These are phyloP conservation scores for Glebionis coronaria DNA, from an alignment of 129 eudicot genomes.

Conservation along the genomic window DNA sequence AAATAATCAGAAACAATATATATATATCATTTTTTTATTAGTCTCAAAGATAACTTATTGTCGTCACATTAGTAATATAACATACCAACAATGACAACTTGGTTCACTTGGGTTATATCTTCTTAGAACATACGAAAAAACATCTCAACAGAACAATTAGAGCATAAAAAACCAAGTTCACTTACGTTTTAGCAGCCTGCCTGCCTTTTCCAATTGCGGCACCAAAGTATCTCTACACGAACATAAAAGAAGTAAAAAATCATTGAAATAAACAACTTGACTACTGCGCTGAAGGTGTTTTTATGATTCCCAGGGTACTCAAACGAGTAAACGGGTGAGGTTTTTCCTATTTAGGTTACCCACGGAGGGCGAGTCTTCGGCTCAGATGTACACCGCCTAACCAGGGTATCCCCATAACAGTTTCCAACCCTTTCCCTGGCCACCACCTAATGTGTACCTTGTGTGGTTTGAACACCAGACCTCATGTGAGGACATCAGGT, in stretches of 20 bases:
- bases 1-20: too few species aligned
- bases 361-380: too few species aligned
- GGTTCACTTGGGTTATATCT: slow-evolving; percentile 15
- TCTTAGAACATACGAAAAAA: background rate
- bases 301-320: background rate
- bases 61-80: slow-evolving; percentile 8
- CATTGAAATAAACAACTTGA: slow-evolving; percentile 9
- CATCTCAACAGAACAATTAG: slow-evolving; percentile 10
- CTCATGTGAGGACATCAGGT: too few species aligned
- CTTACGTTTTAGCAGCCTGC: slow-evolving; percentile 99
- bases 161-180: slow-evolving; percentile 1
- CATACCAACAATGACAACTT: slow-evolving; percentile 4
- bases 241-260: slow-evolving; percentile 9
- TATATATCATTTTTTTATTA: slow-evolving; percentile 2
- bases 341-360: too few species aligned
- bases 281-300: background rate
- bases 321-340: too few species aligned
- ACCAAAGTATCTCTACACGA: slow-evolving; percentile 80
- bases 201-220: slow-evolving; percentile 98
- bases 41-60: background rate
- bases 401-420: too few species aligned
- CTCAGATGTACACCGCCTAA: too few species aligned
- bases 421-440: too few species aligned
- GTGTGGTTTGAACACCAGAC: too few species aligned
- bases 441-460: too few species aligned